A percentile compares a stretch with the other conserved stretches of the same genome.
phyloP scores from a whole-genome alignment of 78 protist genomes.

The Dictyostelium purpureum region DNA sequence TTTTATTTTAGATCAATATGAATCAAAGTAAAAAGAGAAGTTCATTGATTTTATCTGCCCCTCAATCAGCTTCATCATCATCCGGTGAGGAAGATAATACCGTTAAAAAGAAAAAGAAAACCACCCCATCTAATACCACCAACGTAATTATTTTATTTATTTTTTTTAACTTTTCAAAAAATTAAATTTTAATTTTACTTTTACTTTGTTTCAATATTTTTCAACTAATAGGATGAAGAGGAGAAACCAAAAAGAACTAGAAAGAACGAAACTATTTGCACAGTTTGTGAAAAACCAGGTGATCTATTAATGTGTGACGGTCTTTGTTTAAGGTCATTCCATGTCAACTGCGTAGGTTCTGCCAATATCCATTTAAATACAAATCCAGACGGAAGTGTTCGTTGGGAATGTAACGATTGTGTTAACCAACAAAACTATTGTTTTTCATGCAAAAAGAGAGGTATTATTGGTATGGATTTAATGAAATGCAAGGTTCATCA shows the following conservation, averaged over 20 bases:
- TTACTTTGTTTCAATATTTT: neutral
- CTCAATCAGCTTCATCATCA: neutral
- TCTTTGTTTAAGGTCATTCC: conserved; percentile 50
- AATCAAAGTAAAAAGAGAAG: neutral
- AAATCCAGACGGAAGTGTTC: neutral
- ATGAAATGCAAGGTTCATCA: conserved; percentile 75
- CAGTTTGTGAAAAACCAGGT: conserved; percentile 49
- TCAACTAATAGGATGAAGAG: neutral
- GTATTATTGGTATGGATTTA: conserved; percentile 37
- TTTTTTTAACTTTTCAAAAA: neutral
- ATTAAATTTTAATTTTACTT: neutral
- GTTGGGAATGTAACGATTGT: conserved; percentile 73
- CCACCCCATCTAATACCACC: neutral
- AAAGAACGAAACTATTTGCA: conserved; percentile 67
- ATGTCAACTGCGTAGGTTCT: conserved; percentile 13
- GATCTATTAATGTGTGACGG: conserved; percentile 72
- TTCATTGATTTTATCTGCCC: neutral
- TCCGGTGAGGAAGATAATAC: neutral
- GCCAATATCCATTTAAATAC: neutral
- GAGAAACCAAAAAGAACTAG: conserved; percentile 52
- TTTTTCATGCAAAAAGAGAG: conserved; percentile 53
- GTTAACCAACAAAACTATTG: conserved; percentile 13
- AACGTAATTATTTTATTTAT: neutral
- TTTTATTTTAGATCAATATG: neutral
- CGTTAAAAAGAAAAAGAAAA: neutral